Evolutionary conservation across 75 land plant genomes (phyloP), one percentile per base, ranked within the genome.

Genomic region (Gnetum montanum): DNA sequence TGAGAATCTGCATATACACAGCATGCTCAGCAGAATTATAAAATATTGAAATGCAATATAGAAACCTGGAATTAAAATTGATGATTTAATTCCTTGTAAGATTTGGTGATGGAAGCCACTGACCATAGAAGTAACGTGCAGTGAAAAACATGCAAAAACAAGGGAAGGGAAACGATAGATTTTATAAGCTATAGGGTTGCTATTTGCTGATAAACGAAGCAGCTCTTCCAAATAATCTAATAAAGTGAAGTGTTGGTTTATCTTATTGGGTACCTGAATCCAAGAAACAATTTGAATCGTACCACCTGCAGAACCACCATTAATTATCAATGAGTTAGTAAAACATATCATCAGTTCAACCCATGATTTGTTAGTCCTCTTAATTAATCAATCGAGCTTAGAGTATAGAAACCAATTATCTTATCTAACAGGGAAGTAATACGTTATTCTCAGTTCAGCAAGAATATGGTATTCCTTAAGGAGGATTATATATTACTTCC

Each of bases 211-310:
- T 13, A 36, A 8, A 36, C 38, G 12, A 36, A 36, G 38, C 7
- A 36, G 7, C 12, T 8, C 38, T 8, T 8, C 38, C 12, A 36
- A 36, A 13, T 8, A 36, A 13, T 0, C 7, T 8, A 8, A 36
- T 36, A 36, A 8, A 36, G 38, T 13, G 12, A 36, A 13, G 38
- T 0, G 12, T 36, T 36, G 38, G 25, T 4, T 45, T 44, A 40
- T 40, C 3, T 40, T 16, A 40, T 8, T 28, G 24, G 31, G 24
- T 60, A 78, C 85, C 75, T 72, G 46, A 87, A 88, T 2, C 94
- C 97, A 33, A 71, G 50, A 72, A 92, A 92, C 91, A 92, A 88
- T 44, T 84, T 92, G 70, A 88, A 58, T 18, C 97, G 68, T 7
- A 88, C 89, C 20, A 88, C 82, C 40, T 85, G 72, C 4, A 68